Evolutionary conservation across 192 early-diverging fungal genomes (phyloP), one percentile per base, ranked within the genome.

Genomic region (Coemansia sp.): DNA sequence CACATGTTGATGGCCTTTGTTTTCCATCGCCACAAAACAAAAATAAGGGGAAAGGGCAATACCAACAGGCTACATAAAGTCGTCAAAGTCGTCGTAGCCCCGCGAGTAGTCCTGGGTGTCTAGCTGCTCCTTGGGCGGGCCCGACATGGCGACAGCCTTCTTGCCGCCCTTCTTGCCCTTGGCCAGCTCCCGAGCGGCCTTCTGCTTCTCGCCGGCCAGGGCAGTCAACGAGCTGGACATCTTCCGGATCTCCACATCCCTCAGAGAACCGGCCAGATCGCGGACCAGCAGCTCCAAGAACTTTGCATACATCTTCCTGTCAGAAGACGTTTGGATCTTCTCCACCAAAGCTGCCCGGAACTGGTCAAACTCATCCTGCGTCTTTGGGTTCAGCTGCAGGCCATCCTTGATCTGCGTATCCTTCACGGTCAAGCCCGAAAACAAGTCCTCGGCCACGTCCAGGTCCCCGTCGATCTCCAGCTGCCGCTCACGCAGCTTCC

Each of bases 191-290:
- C 75, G 71, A 8, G 70, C 64, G 14, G 74, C 73, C 40, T 68
- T 79, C 62, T 84, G 79, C 71, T 89, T 86, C 71, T 88, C 86
- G 48, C 85, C 85, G 38, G 83, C 86, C 44, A 89, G 56, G 2
- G 76, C 69, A 3, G 78, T 80, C 58, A 89, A 51, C 7, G 81
- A 68, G 55, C 74, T 75, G 13, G 83, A 42, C 21, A 75, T 47
- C 51, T 84, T 85, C 45, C 80, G 69, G 9, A 85, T 78, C 28
- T 88, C 84, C 5, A 68, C 52, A 41, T 87, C 85, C 60, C 73
- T 79, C 22, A 82, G 60, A 7, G 82, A 74, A 18, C 56, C 34
- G 34, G 75, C 66, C 37, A 85, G 60, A 42, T 86, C 83, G 44
- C 85, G 83, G 34, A 84, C 44, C 20, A 89, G 69, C 44, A 66